A percentile compares a stretch with the other conserved stretches of the same genome.
These are phyloP conservation scores for Eutrema japonicum DNA, from an alignment of 345 rosid genomes.

Conservation along the genomic window DNA sequence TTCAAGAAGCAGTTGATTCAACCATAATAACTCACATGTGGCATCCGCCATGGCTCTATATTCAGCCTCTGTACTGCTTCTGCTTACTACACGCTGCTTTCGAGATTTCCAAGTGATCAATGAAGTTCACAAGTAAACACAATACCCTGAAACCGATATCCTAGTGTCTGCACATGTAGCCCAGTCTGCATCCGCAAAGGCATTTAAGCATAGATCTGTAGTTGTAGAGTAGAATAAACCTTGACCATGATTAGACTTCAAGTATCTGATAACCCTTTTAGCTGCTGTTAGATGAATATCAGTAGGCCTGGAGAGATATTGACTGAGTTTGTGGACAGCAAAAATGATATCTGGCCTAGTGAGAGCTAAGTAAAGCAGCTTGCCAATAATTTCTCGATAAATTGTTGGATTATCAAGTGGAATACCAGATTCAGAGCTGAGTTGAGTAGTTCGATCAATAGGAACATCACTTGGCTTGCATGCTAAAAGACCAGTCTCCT, in stretches of 20 bases:
- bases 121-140: no score
- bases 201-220: not conserved
- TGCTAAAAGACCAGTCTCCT: not conserved
- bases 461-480: not conserved
- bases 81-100: no score
- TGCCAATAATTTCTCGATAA: not conserved
- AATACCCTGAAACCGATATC: no score
- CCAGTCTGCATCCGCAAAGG: not conserved
- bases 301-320: not conserved
- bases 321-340: not conserved
- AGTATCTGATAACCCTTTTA: not conserved
- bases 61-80: no score
- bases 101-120: no score
- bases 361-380: not conserved
- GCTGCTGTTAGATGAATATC: not conserved
- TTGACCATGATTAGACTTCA: not conserved
- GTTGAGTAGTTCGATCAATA: not conserved
- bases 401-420: not conserved
- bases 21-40: no score
- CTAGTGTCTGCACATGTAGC: no score
- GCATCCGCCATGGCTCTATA: no score
- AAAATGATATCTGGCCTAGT: not conserved
- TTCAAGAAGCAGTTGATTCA: no score
- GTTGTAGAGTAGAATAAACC: not conserved
- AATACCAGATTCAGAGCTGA: no score